Evolutionary conservation across 768 basidiomycete species (phyloP), one percentile per base, ranked within the genome.

Genomic region (Basidioascus undulatus): DNA sequence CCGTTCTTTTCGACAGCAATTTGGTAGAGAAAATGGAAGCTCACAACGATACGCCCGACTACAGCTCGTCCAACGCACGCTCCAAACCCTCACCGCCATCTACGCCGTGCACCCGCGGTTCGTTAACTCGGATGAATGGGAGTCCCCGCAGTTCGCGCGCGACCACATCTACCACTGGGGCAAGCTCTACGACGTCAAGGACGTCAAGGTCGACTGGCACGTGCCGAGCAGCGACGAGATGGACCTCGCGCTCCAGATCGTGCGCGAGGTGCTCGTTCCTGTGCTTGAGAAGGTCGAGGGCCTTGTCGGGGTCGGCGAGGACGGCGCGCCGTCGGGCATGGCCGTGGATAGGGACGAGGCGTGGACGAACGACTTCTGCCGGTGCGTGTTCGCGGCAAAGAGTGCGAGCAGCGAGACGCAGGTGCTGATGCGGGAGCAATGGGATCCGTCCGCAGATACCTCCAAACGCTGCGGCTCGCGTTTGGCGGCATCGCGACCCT

Each of bases 301-400:
- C 3, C 57, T 84, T 8, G 59, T 83, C 6, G 59, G 60, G 62
- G 35, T 42, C 35, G 66, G 57, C 35, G 80, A 81, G 71, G 70
- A 77, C 50, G 69, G 60, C 42, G 58, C 69, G 32, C 63, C n/a
- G n/a, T n/a, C n/a, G 68, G 45, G 69, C 76, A 31, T 81, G 44
- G 21, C 28, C 9, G n/a, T 47, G 21, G 19, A 23, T 13, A 33
- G 47, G 27, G 32, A 79, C 51, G 79, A 80, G 65, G 71, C 18
- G 67, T 86, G 81, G 81, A 66, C 74, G 11, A 83, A 81, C 55
- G 78, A 84, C 47, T 81, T 84, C 52, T 84, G 81, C 60, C 68
- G 80, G 67, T 73, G 57, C 44, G 63, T 53, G 18, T 23, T 25
- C 31, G 65, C 59, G 24, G 35, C 25, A 33, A 48, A 1, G 33